These are phyloP conservation scores for Neurospora africana DNA, from an alignment of 495 filamentous ascomycete species.

Conservation along the genomic window DNA sequence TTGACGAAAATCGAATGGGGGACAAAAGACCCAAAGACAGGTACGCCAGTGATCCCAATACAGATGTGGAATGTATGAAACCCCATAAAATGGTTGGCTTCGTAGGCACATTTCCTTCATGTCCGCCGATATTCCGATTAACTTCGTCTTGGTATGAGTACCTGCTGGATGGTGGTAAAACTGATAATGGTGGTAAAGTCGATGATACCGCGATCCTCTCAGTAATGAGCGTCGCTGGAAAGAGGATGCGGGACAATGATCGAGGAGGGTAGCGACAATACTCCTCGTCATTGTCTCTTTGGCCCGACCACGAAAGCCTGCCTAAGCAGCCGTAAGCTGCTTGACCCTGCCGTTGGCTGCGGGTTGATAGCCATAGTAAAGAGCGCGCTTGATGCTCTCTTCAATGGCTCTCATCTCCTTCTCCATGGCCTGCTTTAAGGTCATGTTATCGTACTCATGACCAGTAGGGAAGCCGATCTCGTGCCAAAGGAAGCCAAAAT, in stretches of 20 bases:
- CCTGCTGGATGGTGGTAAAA: background rate
- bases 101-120: background rate
- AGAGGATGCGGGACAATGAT: background rate
- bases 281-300: background rate
- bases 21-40: background rate
- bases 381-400: constrained; percentile 23
- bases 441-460: constrained; percentile 20
- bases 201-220: background rate
- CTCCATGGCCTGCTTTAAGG: constrained; percentile 21
- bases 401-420: constrained; percentile 33
- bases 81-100: background rate
- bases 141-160: background rate
- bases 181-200: background rate
- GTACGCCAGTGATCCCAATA: background rate
- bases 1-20: background rate
- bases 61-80: background rate
- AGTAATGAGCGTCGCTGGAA: background rate
- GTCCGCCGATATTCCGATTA: background rate
- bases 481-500: constrained; percentile 37
- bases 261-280: background rate
- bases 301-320: background rate
- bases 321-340: background rate
- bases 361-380: background rate
- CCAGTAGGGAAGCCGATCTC: constrained; percentile 25
- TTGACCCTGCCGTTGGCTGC: background rate